Conservation (phyloP, 139 green algal species). For the Zygnema cylindricum region DNA sequence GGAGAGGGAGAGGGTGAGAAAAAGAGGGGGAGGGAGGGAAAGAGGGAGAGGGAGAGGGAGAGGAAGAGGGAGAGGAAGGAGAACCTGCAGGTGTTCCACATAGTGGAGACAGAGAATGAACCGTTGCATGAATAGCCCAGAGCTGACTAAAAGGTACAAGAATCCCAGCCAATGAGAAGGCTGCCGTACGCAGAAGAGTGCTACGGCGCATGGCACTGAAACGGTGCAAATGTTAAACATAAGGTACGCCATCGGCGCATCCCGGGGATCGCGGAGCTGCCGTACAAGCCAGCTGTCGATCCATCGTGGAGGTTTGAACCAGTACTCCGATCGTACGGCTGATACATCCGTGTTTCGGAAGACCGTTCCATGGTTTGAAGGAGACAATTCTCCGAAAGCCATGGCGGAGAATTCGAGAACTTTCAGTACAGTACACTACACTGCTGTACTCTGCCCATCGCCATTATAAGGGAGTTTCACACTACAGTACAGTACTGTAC, state of each 20-base stretch:
- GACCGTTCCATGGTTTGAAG: too few relatives aligned
- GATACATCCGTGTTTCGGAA: conserved; percentile 53
- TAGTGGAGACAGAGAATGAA: conserved; percentile 61
- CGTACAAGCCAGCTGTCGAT: conserved; percentile 31
- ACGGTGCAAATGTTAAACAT: conserved; percentile 56
- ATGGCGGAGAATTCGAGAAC: too few relatives aligned
- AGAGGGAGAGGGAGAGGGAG: conserved; percentile 8
- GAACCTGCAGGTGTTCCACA: conserved; percentile 40
- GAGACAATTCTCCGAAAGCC: too few relatives aligned
- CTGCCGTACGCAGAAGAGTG: neutral
- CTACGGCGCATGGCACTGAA: conserved; percentile 32
- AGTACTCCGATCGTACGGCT: conserved; percentile 37
- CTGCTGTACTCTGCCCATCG: too few relatives aligned
- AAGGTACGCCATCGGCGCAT: conserved; percentile 45
- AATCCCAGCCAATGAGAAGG: conserved; percentile 37
- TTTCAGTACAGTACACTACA: too few relatives aligned
- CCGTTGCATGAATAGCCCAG: conserved; percentile 57
- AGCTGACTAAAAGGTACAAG: conserved; percentile 38
- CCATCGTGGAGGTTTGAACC: conserved; percentile 20
- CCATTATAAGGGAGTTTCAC: too few relatives aligned
- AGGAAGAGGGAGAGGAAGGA: neutral
- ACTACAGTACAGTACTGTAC: too few relatives aligned
- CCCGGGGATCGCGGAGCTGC: conserved; percentile 40
- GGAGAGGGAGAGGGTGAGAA: conserved; percentile 7
- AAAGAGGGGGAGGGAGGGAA: neutral